phyloP scores from a whole-genome alignment of 2,329 filamentous ascomycete species.

The Penicillium sp. region DNA sequence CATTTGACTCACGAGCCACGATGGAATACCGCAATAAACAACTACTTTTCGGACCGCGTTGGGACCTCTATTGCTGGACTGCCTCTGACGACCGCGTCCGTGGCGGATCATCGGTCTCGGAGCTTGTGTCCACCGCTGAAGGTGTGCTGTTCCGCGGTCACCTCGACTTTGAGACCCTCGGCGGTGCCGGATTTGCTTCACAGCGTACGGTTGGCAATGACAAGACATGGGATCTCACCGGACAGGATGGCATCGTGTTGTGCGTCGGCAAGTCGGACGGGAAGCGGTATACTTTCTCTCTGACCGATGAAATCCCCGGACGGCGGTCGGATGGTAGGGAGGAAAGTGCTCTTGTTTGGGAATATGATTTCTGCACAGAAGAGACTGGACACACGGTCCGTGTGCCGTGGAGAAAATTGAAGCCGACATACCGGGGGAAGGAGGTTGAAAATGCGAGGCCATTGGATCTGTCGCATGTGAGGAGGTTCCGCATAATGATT shows the following conservation, averaged over 20 bases:
- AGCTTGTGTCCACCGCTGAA: slow-evolving; percentile 40
- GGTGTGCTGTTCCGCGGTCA: slow-evolving; percentile 60
- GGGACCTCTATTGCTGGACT: slow-evolving; percentile 54
- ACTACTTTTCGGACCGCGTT: slow-evolving; percentile 2
- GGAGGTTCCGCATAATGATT: slow-evolving; percentile 72
- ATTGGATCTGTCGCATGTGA: slow-evolving; percentile 59
- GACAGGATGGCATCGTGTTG: slow-evolving; percentile 60
- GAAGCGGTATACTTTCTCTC: slow-evolving; percentile 67
- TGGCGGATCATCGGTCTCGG: slow-evolving; percentile 62
- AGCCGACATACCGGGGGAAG: slow-evolving; percentile 69
- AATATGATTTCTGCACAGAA: slow-evolving; percentile 59
- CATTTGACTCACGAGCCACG: too few relatives aligned
- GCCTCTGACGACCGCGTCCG: slow-evolving; percentile 73
- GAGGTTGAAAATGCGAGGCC: slow-evolving; percentile 57
- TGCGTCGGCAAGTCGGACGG: slow-evolving; percentile 51
- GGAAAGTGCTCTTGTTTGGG: slow-evolving; percentile 66
- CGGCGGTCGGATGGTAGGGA: slow-evolving; percentile 61
- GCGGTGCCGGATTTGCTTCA: slow-evolving; percentile 77
- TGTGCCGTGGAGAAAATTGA: slow-evolving; percentile 62
- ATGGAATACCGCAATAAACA: slow-evolving; percentile 1
- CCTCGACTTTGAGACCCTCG: slow-evolving; percentile 70
- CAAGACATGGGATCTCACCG: slow-evolving; percentile 60
- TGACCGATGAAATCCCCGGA: slow-evolving; percentile 66
- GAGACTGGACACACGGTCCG: slow-evolving; percentile 44
- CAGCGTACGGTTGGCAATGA: slow-evolving; percentile 63